These are phyloP conservation scores for Lolium rigidum DNA, from an alignment of 176 grass and related monocot species.

Conservation along the genomic window DNA sequence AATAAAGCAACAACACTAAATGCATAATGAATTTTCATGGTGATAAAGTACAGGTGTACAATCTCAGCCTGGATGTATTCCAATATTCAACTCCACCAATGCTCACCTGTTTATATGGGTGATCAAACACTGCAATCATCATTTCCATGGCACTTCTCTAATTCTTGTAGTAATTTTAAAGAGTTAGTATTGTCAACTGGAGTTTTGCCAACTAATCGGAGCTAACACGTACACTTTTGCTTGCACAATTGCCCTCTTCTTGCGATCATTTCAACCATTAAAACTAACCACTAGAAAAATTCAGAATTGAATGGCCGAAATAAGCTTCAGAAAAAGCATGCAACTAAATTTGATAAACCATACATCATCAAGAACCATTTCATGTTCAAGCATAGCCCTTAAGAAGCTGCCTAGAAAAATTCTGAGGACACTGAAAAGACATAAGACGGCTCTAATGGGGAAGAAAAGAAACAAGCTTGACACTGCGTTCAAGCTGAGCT, in stretches of 20 bases:
- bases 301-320: neutral
- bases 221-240: neutral
- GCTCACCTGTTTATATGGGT: neutral
- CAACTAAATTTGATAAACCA: neutral
- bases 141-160: conserved; percentile 16
- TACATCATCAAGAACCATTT: neutral
- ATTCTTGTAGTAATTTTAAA: neutral
- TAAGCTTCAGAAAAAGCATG: neutral
- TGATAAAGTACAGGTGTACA: conserved; percentile 5
- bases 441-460: neutral
- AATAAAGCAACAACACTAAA: conserved; percentile 18
- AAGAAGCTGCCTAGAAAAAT: neutral
- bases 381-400: neutral
- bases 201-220: neutral
- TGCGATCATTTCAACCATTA: conserved; percentile 3
- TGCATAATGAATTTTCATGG: neutral
- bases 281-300: conserved; percentile 7
- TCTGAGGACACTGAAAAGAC: neutral
- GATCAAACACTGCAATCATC: conserved; percentile 5
- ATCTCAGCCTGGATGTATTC: neutral
- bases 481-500: neutral
- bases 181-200: neutral
- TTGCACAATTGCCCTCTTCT: neutral
- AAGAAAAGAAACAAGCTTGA: neutral
- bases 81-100: conserved; percentile 8